A percentile compares a stretch with the other conserved stretches of the same genome.
These are phyloP conservation scores for Beauveria brongniartii DNA, from an alignment of 2,329 filamentous ascomycete genomes.

Conservation along the genomic window DNA sequence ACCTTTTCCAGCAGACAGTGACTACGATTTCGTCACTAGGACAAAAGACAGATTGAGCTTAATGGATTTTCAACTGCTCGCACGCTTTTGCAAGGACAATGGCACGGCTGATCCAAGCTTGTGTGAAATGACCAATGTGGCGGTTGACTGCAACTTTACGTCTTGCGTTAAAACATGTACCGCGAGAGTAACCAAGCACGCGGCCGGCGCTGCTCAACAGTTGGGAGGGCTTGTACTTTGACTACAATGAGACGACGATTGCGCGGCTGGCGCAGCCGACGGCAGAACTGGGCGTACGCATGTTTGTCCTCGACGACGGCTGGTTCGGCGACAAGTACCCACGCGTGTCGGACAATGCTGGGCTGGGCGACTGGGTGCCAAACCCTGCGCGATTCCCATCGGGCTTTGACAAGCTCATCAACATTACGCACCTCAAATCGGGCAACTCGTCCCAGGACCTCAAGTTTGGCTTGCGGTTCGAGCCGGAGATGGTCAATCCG, in stretches of 20 bases:
- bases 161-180: too few relatives aligned
- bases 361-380: constrained; percentile 55
- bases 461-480: constrained; percentile 58
- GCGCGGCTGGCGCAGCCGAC: constrained; percentile 47
- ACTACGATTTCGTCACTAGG: too few relatives aligned
- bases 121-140: too few relatives aligned
- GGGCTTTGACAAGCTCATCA: constrained; percentile 44
- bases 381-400: constrained; percentile 52
- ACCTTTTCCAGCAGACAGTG: too few relatives aligned
- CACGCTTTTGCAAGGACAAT: too few relatives aligned
- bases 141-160: too few relatives aligned
- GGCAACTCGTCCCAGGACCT: constrained; percentile 39
- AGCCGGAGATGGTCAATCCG: constrained; percentile 60
- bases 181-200: constrained; percentile 8
- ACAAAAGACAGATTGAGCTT: too few relatives aligned
- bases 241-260: constrained; percentile 49
- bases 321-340: constrained; percentile 60
- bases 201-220: constrained; percentile 54
- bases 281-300: constrained; percentile 49
- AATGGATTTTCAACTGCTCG: too few relatives aligned
- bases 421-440: constrained; percentile 41
- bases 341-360: constrained; percentile 46
- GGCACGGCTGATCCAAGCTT: too few relatives aligned
- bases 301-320: constrained; percentile 59
- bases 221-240: constrained; percentile 55